phyloP scores from a whole-genome alignment of 116 monocot species.

The Cymodocea nodosa region DNA sequence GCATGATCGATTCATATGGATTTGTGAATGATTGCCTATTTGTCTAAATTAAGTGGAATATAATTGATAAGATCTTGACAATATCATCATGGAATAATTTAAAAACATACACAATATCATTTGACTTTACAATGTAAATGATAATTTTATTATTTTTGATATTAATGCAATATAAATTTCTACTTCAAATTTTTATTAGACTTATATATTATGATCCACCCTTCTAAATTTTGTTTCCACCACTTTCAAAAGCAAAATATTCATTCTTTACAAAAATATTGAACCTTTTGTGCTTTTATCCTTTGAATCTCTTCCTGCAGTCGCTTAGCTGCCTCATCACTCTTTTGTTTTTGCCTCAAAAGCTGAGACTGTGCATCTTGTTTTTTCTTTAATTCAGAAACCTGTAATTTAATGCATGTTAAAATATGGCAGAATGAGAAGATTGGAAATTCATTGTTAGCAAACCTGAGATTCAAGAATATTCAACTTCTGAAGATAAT shows the following conservation, averaged over 20 bases:
- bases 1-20: no score
- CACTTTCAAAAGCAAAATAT: not conserved
- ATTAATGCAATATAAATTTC: no score
- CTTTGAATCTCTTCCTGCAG: conserved; percentile 88
- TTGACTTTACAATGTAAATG: no score
- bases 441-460: not conserved
- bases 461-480: conserved; percentile 85
- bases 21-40: no score
- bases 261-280: not conserved
- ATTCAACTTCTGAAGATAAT: conserved; percentile 84
- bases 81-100: no score
- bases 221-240: no score
- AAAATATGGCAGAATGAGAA: not conserved
- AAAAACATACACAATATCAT: no score
- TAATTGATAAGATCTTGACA: no score
- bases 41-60: no score
- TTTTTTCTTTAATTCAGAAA: conserved; percentile 82
- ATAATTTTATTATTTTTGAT: no score
- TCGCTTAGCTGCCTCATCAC: conserved; percentile 82
- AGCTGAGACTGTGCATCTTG: conserved; percentile 88
- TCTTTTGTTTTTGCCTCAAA: conserved; percentile 83
- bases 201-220: no score
- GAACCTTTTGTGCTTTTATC: conserved; percentile 90
- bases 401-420: conserved; percentile 22
- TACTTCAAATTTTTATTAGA: no score